Conservation (phyloP, 805 yeast genomes). For the Candida multigemmis region DNA sequence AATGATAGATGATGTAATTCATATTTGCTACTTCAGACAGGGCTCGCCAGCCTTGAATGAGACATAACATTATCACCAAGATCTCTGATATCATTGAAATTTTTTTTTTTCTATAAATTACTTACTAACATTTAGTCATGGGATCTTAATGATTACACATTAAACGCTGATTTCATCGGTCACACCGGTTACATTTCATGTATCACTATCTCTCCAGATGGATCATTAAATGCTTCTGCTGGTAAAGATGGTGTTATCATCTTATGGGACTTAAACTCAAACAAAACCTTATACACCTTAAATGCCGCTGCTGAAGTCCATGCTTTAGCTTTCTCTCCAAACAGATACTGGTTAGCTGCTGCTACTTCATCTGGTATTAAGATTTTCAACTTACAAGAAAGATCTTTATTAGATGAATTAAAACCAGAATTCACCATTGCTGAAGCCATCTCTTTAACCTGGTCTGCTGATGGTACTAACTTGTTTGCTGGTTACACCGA, state of each 20-base stretch:
- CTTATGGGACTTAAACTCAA: conserved; percentile 93
- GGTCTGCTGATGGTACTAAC: conserved; percentile 99
- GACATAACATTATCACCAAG: conserved; percentile 95
- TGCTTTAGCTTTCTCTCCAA: conserved; percentile 99
- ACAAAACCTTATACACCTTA: conserved; percentile 85
- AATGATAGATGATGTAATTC: too few relatives aligned
- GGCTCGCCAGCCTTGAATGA: conserved; percentile 67
- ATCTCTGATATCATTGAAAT: conserved; percentile 66
- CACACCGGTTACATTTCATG: conserved; percentile 99
- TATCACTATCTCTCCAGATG: conserved; percentile 98
- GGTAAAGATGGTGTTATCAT: conserved; percentile 98
- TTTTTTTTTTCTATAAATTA: conserved; percentile 1
- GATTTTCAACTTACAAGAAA: conserved; percentile 95
- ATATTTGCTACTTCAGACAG: conserved; percentile 99
- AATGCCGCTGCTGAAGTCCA: conserved; percentile 93
- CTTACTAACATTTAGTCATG: conserved; percentile 73
- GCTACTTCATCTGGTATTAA: conserved; percentile 97
- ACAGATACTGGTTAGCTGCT: conserved; percentile 99
- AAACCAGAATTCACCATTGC: conserved; percentile 91
- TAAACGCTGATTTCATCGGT: conserved; percentile 95
- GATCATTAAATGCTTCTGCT: conserved; percentile 98
- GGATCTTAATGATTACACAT: conserved; percentile 79
- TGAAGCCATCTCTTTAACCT: conserved; percentile 93
- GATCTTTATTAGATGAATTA: conserved; percentile 90
- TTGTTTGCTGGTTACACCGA: conserved; percentile 99